Evolutionary conservation across 768 basidiomycete genomes (phyloP).

Genomic region (Cubamyces lactineus): DNA sequence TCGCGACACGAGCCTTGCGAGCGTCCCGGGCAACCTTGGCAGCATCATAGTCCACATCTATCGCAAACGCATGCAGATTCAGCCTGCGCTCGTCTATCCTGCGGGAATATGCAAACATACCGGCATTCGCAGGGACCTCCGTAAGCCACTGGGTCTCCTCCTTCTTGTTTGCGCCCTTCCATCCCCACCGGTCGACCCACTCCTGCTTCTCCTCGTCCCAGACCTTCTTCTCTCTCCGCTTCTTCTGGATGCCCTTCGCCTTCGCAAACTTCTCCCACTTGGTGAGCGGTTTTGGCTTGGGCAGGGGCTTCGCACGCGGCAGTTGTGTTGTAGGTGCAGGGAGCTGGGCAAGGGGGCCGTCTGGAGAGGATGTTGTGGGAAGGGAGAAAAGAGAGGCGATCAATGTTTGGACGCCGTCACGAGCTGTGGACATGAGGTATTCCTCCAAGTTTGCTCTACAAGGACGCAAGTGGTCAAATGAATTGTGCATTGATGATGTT

Average conservation of each 20-base stretch:
- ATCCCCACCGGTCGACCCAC: conserved; percentile 92
- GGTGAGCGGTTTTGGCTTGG: conserved; percentile 88
- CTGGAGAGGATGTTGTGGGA: conserved; percentile 71
- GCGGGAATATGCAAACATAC: conserved; percentile 42
- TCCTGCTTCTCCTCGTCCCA: conserved; percentile 97
- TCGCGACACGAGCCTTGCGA: conserved; percentile 79
- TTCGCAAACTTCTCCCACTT: conserved; percentile 98
- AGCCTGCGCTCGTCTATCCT: background rate
- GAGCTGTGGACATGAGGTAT: conserved; percentile 76
- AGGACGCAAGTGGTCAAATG: background rate
- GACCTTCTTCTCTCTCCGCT: conserved; percentile 71
- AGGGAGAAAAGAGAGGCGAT: conserved; percentile 80
- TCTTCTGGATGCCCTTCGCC: conserved; percentile 90
- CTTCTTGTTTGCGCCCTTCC: conserved; percentile 86
- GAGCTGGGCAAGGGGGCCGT: conserved; percentile 83
- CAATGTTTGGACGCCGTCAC: conserved; percentile 83
- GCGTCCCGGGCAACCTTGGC: conserved; percentile 72
- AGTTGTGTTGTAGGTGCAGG: conserved; percentile 77
- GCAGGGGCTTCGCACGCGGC: conserved; percentile 90
- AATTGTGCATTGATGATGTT: background rate
- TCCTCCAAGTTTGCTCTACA: conserved; percentile 76
- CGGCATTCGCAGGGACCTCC: conserved; percentile 85
- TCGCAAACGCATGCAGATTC: background rate
- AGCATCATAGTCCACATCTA: conserved; percentile 84
- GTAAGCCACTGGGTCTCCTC: conserved; percentile 88